Evolutionary conservation across 106 monocot species (phyloP), one percentile per base, ranked within the genome.

Genomic region (Dioscorea alata): DNA sequence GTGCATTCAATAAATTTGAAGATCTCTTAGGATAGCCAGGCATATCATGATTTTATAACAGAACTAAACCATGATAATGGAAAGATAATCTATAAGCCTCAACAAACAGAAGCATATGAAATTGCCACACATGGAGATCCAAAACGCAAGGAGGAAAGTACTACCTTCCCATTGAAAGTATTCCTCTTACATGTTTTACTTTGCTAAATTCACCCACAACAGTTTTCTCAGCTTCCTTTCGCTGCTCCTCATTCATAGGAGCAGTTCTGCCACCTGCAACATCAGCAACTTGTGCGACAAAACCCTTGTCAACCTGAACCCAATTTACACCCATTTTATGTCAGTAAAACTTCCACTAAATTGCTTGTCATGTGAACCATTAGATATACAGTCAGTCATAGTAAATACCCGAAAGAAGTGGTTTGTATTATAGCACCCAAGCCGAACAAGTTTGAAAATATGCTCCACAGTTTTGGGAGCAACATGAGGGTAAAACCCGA

Each of bases 131-230:
- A 8, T 42, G 42, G 6, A 42, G 42, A 42, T 42, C 42, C 9
- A 42, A 42, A 42, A 42, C 6, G 4, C 42, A 6, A 42, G 42
- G 60, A 15, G 59, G 63, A 15, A 60, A 31, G 18, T 31, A 15
- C 69, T 79, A 99, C 97, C 97, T 99, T 28, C 97, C 97, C 97
- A 99, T 99, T 20, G 97, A 99, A 49, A 99, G 89, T 73, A 90
- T 86, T 49, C 97, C 97, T 76, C 90, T 89, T 28, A 92, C 85
- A 74, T 99, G 97, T 75, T 99, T 99, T 64, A 89, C 83, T 64
- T 51, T 81, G 65, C 97, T 93, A 73, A 99, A 99, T 81, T 99
- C 97, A 76, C 92, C 97, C 35, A 99, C 69, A 63, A 99, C 79
- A 62, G 97, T 92, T 75, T 99, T 99, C 69, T 79, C 79, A 70